Evolutionary conservation across 768 basidiomycete species (phyloP).

Genomic region (Leccinum sublutescens): DNA sequence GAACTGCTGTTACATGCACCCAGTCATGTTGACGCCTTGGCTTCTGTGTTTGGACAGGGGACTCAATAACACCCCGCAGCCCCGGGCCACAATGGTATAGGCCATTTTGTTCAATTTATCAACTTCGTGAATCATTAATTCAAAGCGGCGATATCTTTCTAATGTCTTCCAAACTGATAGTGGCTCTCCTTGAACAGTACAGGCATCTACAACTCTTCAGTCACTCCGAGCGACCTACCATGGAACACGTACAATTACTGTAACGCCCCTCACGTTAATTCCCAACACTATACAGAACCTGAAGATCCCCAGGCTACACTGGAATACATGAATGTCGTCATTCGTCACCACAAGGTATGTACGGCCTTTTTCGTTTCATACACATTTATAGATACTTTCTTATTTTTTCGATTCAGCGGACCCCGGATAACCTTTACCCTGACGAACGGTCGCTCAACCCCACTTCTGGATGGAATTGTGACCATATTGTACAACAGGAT

Average conservation of each 20-base stretch:
- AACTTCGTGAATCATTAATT: background rate
- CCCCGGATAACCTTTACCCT: slow-evolving; percentile 50
- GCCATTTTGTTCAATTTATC: background rate
- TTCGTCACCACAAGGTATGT: slow-evolving; percentile 51
- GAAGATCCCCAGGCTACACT: slow-evolving; percentile 30
- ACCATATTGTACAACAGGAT: slow-evolving; percentile 37
- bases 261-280: slow-evolving; percentile 48
- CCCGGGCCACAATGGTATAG: slow-evolving; percentile 13
- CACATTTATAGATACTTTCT: background rate
- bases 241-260: slow-evolving; percentile 58
- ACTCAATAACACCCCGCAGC: background rate
- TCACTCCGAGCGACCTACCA: slow-evolving; percentile 38
- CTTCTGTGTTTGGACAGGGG: background rate
- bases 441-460: slow-evolving; percentile 41
- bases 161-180: slow-evolving; percentile 3
- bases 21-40: background rate
- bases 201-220: slow-evolving; percentile 47
- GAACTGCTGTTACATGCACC: background rate
- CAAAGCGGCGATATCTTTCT: background rate
- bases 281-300: slow-evolving; percentile 37
- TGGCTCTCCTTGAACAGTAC: slow-evolving; percentile 6
- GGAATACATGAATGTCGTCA: slow-evolving; percentile 42
- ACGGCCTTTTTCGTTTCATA: background rate
- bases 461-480: slow-evolving; percentile 40
- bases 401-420: slow-evolving; percentile 32